phyloP scores from a whole-genome alignment of 2,329 filamentous ascomycete species.

The Exophiala phaeomuriformis region DNA sequence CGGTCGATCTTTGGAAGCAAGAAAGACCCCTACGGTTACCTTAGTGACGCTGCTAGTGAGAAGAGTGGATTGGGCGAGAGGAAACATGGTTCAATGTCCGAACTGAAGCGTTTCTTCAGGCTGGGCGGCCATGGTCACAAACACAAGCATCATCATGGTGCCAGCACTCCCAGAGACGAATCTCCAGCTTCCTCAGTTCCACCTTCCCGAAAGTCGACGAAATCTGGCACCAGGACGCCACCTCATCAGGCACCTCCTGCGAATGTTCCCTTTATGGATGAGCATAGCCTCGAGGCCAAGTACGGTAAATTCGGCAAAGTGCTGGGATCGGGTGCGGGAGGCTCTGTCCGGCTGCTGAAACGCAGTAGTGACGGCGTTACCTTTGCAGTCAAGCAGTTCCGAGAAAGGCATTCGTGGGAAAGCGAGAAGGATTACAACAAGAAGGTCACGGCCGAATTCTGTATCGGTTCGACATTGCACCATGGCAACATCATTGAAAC shows the following conservation, averaged over 20 bases:
- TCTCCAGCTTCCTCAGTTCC: constrained; percentile 50
- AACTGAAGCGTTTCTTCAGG: constrained; percentile 95
- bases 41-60: constrained; percentile 37
- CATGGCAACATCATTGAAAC: constrained; percentile 99
- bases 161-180: constrained; percentile 31
- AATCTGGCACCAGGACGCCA: constrained; percentile 46
- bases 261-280: constrained; percentile 79
- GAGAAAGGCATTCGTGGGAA: constrained; percentile 85
- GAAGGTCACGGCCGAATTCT: constrained; percentile 97
- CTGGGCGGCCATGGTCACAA: constrained; percentile 57
- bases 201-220: constrained; percentile 51
- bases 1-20: constrained; percentile 49
- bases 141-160: constrained; percentile 42
- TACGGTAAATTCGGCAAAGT: constrained; percentile 96
- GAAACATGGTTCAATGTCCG: constrained; percentile 76
- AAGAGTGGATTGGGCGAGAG: constrained; percentile 40
- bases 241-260: constrained; percentile 46
- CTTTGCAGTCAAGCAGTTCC: constrained; percentile 96
- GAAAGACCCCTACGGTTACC: constrained; percentile 45
- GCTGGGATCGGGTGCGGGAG: constrained; percentile 85
- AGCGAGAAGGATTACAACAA: constrained; percentile 94
- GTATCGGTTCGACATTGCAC: constrained; percentile 90
- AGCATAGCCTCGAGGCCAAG: constrained; percentile 81
- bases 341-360: constrained; percentile 90
- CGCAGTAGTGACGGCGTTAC: constrained; percentile 84